These are phyloP conservation scores for Cucurbita pepo DNA, from an alignment of 306 rosid genomes.

Conservation along the genomic window DNA sequence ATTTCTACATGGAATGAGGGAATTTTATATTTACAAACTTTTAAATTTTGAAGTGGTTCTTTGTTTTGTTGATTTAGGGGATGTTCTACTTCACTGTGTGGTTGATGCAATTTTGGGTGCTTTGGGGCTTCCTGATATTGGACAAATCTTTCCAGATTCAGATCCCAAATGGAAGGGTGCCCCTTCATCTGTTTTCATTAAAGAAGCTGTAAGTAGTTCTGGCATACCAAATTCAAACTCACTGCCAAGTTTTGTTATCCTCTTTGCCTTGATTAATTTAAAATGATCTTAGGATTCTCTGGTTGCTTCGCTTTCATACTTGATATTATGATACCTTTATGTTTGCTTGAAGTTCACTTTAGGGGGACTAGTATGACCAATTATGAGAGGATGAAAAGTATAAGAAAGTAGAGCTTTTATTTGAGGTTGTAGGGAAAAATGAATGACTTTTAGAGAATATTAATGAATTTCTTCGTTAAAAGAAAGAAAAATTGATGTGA, in stretches of 20 bases:
- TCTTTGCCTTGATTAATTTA: background rate
- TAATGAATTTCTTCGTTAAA: too few relatives aligned
- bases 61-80: constrained; percentile 35
- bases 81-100: constrained; percentile 88
- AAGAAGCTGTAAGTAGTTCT: constrained; percentile 81
- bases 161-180: constrained; percentile 97
- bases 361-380: background rate
- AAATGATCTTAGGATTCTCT: background rate
- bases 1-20: background rate
- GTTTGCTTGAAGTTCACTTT: background rate
- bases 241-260: background rate
- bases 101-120: constrained; percentile 94
- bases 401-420: background rate
- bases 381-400: background rate
- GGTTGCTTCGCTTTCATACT: background rate
- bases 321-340: background rate
- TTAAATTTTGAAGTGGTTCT: background rate
- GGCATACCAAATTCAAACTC: background rate
- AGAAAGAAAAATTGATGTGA: too few relatives aligned
- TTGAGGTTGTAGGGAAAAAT: background rate
- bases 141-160: constrained; percentile 76
- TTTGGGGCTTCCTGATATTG: constrained; percentile 87
- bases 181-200: constrained; percentile 57
- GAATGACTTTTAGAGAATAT: too few relatives aligned
- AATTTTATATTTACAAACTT: background rate